Evolutionary conservation across 768 basidiomycete genomes (phyloP).

Genomic region (Pisolithus orientalis): DNA sequence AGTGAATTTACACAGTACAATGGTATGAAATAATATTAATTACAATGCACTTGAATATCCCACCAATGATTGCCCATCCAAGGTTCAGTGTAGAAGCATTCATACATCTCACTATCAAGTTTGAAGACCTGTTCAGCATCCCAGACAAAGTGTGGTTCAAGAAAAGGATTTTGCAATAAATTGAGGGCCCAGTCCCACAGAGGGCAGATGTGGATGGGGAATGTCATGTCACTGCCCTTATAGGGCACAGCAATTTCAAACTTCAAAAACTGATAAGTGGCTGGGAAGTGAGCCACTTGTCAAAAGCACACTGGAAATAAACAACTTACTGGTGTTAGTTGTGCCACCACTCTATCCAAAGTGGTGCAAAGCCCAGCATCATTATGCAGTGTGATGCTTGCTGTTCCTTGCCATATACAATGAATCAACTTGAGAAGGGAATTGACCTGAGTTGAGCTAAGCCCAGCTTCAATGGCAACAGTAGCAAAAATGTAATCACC

Average conservation of each 20-base stretch:
- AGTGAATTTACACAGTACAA: too few species aligned
- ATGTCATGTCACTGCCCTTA: background rate
- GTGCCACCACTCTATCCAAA: too few species aligned
- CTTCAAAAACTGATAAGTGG: background rate
- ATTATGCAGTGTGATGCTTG: too few species aligned
- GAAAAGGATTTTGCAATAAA: constrained; percentile 1
- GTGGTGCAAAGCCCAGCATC: too few species aligned
- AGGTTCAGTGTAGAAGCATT: constrained; percentile 29
- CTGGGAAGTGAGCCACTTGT: too few species aligned
- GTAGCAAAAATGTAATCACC: too few species aligned
- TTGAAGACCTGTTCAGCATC: constrained; percentile 25
- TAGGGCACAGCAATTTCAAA: background rate
- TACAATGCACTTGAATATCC: constrained; percentile 24
- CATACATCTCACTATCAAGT: constrained; percentile 7
- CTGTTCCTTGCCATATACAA: too few species aligned
- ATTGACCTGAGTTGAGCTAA: too few species aligned
- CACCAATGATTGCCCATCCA: constrained; percentile 31
- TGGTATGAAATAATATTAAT: background rate
- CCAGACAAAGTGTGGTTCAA: constrained; percentile 21
- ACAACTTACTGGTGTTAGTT: too few species aligned
- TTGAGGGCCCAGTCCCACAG: constrained; percentile 6
- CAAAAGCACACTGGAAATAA: too few species aligned
- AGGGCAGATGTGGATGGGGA: background rate
- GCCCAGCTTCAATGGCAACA: too few species aligned
- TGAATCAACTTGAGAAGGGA: too few species aligned